Evolutionary conservation across 2,329 filamentous ascomycete species (phyloP).

Genomic region (Colletotrichum sansevieriae): DNA sequence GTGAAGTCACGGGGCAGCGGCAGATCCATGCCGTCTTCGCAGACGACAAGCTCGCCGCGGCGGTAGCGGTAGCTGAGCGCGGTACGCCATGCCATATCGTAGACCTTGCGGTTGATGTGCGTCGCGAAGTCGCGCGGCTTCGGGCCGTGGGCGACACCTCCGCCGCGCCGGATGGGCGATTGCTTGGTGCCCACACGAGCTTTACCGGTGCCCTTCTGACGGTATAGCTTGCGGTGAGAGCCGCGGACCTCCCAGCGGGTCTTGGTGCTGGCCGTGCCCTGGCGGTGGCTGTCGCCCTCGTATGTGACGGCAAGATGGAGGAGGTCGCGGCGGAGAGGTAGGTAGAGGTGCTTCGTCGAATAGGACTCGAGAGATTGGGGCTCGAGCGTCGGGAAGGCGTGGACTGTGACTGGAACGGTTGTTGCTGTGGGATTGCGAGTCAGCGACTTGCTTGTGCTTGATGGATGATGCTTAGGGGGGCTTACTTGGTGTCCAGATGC

Average conservation of each 20-base stretch:
- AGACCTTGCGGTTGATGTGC: constrained; percentile 86
- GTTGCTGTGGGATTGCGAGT: constrained; percentile 56
- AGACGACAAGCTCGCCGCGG: constrained; percentile 87
- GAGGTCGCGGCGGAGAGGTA: constrained; percentile 90
- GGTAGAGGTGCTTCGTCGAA: constrained; percentile 83
- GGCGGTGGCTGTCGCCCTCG: constrained; percentile 89
- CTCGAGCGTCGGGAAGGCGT: constrained; percentile 90
- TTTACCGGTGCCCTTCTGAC: constrained; percentile 87
- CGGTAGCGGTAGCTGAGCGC: constrained; percentile 93
- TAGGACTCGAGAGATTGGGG: constrained; percentile 83
- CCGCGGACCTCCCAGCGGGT: constrained; percentile 87
- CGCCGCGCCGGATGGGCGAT: constrained; percentile 84
- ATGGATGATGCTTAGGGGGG: neutral
- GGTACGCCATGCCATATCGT: constrained; percentile 95
- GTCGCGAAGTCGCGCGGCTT: constrained; percentile 92
- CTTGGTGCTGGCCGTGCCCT: constrained; percentile 88
- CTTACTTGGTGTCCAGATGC: constrained; percentile 62
- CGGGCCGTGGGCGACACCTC: constrained; percentile 91
- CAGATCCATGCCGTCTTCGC: constrained; percentile 83
- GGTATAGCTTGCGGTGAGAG: constrained; percentile 82
- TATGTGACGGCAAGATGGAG: constrained; percentile 92
- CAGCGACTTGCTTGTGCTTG: constrained; percentile 19
- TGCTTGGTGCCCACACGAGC: constrained; percentile 87
- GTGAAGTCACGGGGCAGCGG: constrained; percentile 64
- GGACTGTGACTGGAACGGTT: constrained; percentile 85